Percentiles rank a stretch among this genome's conserved stretches.
These are phyloP conservation scores for Ophiostoma pallidulum DNA, from an alignment of 2,329 filamentous ascomycete species.

Conservation along the genomic window DNA sequence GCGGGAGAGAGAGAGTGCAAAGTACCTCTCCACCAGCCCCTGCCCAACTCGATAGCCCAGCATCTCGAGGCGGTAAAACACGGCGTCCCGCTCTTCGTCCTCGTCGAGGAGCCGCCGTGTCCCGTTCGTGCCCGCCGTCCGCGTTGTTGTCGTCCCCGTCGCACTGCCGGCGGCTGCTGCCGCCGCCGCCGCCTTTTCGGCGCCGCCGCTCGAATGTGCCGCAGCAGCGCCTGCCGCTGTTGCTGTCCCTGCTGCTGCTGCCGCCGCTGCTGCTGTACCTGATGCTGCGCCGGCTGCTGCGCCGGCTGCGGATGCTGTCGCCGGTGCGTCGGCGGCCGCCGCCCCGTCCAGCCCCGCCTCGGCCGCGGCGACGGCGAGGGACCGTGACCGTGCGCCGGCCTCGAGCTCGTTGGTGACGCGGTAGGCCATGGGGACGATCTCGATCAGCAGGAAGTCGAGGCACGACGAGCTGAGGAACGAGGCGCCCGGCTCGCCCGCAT, in stretches of 20 bases:
- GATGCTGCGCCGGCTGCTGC: conserved; percentile 13
- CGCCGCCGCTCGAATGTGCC: too few relatives aligned
- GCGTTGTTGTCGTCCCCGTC: neutral
- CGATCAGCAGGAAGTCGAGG: conserved; percentile 90
- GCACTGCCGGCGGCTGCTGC: neutral
- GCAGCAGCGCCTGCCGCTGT: too few relatives aligned
- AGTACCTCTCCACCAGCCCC: conserved; percentile 78
- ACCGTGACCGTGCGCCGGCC: conserved; percentile 26
- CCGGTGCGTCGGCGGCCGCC: neutral
- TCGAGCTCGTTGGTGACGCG: conserved; percentile 69
- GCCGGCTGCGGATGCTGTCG: neutral
- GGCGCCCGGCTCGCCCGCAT: conserved; percentile 62
- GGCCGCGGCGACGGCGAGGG: conserved; percentile 28
- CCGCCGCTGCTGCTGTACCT: conserved; percentile 12
- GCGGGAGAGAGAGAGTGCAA: neutral
- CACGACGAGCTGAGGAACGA: conserved; percentile 72
- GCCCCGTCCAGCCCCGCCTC: conserved; percentile 12
- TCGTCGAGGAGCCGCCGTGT: conserved; percentile 46
- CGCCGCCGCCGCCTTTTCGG: conserved; percentile 13
- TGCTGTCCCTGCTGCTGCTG: neutral
- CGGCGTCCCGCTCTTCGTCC: conserved; percentile 74
- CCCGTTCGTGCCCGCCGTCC: conserved; percentile 5
- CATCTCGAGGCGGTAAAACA: conserved; percentile 73
- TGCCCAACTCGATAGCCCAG: conserved; percentile 88
- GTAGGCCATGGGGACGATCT: conserved; percentile 90